A percentile compares a stretch with the other conserved stretches of the same genome.
phyloP scores from a whole-genome alignment of 139 green algal species.

The Zygnema cylindricum region DNA sequence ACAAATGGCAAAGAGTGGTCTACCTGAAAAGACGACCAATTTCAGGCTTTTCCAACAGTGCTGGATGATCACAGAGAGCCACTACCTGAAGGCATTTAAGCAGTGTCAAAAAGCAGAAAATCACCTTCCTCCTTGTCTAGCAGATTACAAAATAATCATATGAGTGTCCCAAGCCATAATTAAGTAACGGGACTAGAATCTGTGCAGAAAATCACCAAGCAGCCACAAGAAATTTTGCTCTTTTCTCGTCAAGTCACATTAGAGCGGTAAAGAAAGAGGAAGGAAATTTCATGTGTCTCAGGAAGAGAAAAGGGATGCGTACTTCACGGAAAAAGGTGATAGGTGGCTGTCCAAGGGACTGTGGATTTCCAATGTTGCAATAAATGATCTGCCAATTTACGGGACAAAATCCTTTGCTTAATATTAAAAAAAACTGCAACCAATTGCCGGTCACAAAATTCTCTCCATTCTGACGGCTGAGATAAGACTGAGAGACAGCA shows the following conservation, averaged over 20 bases:
- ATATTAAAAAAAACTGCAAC: too few relatives aligned
- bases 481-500: too few relatives aligned
- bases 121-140: too few relatives aligned
- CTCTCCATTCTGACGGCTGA: too few relatives aligned
- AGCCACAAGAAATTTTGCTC: background rate
- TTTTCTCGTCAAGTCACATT: background rate
- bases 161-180: too few relatives aligned
- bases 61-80: conserved; percentile 55
- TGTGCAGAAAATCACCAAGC: background rate
- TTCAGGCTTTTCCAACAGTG: conserved; percentile 33
- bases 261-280: background rate
- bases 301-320: conserved; percentile 2
- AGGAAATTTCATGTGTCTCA: background rate
- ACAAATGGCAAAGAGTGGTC: too few relatives aligned
- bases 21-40: conserved; percentile 12
- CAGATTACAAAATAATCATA: too few relatives aligned
- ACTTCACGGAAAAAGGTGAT: conserved; percentile 65
- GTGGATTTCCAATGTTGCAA: conserved; percentile 66
- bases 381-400: conserved; percentile 61
- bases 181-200: background rate
- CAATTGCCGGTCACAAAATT: too few relatives aligned
- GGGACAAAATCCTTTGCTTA: too few relatives aligned
- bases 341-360: conserved; percentile 59
- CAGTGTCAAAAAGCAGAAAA: too few relatives aligned
- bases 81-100: too few relatives aligned